A percentile compares a stretch with the other conserved stretches of the same genome.
These are phyloP conservation scores for Sporothrix curviconia DNA, from an alignment of 2,329 filamentous ascomycete species.

Conservation along the genomic window DNA sequence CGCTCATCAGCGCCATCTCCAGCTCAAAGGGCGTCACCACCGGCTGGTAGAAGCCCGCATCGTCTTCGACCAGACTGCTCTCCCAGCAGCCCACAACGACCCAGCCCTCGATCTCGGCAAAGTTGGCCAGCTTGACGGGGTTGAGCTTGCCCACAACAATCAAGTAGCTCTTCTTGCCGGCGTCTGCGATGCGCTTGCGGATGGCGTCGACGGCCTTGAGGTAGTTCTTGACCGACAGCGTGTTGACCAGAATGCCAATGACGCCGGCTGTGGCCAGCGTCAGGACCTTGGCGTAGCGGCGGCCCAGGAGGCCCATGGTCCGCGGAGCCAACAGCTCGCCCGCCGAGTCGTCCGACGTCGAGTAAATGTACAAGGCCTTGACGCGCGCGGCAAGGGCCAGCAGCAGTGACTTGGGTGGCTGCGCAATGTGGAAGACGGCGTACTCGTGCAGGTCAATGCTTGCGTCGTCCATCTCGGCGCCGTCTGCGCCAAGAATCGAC, in stretches of 20 bases:
- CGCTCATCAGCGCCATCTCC: conserved; percentile 65
- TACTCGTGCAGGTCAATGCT: conserved; percentile 53
- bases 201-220: conserved; percentile 71
- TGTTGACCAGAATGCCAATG: conserved; percentile 94
- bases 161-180: conserved; percentile 91
- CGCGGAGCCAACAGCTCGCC: conserved; percentile 27
- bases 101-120: conserved; percentile 92
- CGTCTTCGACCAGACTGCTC: conserved; percentile 82
- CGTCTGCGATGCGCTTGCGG: conserved; percentile 62
- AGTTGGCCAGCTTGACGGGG: conserved; percentile 92
- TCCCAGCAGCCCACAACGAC: conserved; percentile 98
- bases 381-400: conserved; percentile 82
- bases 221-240: conserved; percentile 86
- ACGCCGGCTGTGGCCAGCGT: conserved; percentile 73
- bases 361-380: conserved; percentile 69
- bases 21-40: conserved; percentile 95
- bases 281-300: conserved; percentile 82
- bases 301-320: conserved; percentile 57
- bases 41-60: conserved; percentile 73
- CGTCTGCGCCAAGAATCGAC: conserved; percentile 38
- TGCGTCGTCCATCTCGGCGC: conserved; percentile 27
- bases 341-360: conserved; percentile 24
- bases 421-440: conserved; percentile 73
- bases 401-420: conserved; percentile 74
- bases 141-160: conserved; percentile 97